Conservation (phyloP, 345 rosid species). For the Euphorbia tirucalli region DNA sequence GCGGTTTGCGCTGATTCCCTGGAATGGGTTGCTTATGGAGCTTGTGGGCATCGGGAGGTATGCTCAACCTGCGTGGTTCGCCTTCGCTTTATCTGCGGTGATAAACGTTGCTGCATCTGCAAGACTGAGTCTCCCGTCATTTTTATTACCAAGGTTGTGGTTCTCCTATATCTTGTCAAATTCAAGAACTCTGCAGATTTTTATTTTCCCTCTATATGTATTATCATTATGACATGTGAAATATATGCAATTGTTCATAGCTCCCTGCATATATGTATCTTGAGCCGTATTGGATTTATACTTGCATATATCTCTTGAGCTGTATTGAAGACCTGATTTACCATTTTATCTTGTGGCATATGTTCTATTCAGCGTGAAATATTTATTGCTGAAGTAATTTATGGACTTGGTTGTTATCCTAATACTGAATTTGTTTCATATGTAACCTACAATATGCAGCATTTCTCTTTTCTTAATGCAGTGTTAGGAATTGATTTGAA, state of each 20-base stretch:
- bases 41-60: slow-evolving; percentile 84
- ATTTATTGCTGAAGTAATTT: background rate
- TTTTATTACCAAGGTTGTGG: slow-evolving; percentile 82
- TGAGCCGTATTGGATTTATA: too few relatives aligned
- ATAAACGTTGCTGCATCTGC: slow-evolving; percentile 89
- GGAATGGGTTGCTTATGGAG: slow-evolving; percentile 91
- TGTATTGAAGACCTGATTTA: background rate
- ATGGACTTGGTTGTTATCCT: background rate
- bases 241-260: background rate
- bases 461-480: too few relatives aligned
- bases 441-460: background rate
- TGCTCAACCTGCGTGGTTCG: slow-evolving; percentile 93
- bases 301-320: background rate
- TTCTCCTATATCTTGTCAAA: background rate
- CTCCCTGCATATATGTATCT: background rate
- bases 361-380: background rate
- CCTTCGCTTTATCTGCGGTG: slow-evolving; percentile 84
- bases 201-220: background rate
- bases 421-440: background rate
- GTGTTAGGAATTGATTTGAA: background rate
- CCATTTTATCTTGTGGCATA: background rate
- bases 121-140: slow-evolving; percentile 56
- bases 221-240: background rate
- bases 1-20: slow-evolving; percentile 90
- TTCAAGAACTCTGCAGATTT: background rate